Base-by-base conservation (phyloP, 1,284 basidiomycete species). In the Volvariella surrecta region DNA sequence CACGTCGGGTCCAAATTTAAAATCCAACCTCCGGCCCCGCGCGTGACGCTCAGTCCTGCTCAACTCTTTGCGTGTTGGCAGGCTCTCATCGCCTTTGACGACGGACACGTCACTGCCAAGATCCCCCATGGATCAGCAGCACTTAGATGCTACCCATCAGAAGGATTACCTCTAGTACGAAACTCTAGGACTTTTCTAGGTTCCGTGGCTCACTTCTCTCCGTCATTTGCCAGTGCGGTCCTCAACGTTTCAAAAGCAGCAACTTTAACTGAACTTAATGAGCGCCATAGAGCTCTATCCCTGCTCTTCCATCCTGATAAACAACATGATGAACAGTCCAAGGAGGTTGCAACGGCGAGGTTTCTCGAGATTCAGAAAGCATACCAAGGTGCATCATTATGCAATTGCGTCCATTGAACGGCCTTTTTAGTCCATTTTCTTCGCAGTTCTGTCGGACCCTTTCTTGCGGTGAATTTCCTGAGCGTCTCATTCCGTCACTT, bases 231-330 rank as follows among this genome's bases (percentile, higher is more conserved):
- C 45, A 82, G 82, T 58, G 64, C 80, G 10, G 70, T 87, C 37
- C 71, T 89, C 38, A 88, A 88, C 51, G 60, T 89, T 30, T 73
- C 79, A 21, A 68, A 62, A 40, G 69, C 71, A 21, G 85, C 87
- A 0, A 73, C 79, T 1, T 71, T 76, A 40, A 63, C 66, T 43
- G 81, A 87, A 52, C 79, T 89, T 50, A 73, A 82, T 41, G 87
- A 89, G 46, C 72, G 81, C 37, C 83, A 89, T 57, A 70, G 73
- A 40, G 61, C 75, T 8, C 59, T 89, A 19, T 89, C 86, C 1
- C 68, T 89, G n/a, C 61, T 82, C n/a, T 85, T 89, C 46, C 88
- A 91, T 53, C 89, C 89, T 2, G 89, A 92, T 69, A 89, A 84
- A 55, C 86, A 90, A 49, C 70, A 64, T n/a, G 74, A 78, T 52